Conservation (phyloP, 257 asterid genomes). For the Solanum bulbocastanum region DNA sequence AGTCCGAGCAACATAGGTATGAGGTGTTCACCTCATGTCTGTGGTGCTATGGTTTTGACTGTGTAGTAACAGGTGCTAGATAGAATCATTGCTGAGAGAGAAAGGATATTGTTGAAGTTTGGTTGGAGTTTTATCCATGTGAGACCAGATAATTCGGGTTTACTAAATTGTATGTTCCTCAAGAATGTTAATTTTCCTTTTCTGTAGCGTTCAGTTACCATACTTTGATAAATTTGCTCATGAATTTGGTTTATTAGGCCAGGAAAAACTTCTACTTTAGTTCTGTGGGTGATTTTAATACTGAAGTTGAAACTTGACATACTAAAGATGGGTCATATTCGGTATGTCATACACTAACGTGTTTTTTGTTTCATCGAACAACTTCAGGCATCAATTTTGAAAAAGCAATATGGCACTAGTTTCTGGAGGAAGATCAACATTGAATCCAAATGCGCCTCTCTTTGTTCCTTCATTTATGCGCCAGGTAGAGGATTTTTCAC, state of each 20-base stretch:
- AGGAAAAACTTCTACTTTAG: background rate
- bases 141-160: background rate
- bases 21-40: background rate
- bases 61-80: background rate
- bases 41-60: background rate
- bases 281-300: background rate
- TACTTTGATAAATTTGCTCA: background rate
- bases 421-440: slow-evolving; percentile 63
- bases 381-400: slow-evolving; percentile 2
- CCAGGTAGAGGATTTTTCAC: slow-evolving; percentile 92
- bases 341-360: background rate
- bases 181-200: background rate
- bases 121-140: background rate
- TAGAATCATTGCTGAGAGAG: background rate
- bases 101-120: background rate
- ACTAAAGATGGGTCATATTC: background rate
- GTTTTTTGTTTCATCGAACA: background rate
- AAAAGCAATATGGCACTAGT: slow-evolving; percentile 54
- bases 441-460: slow-evolving; percentile 80
- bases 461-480: slow-evolving; percentile 72
- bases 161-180: background rate
- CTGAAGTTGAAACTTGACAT: background rate
- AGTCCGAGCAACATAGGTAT: background rate
- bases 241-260: background rate
- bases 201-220: background rate